Evolutionary conservation across 2,329 filamentous ascomycete species (phyloP).

Genomic region (Lithohypha guttulata): DNA sequence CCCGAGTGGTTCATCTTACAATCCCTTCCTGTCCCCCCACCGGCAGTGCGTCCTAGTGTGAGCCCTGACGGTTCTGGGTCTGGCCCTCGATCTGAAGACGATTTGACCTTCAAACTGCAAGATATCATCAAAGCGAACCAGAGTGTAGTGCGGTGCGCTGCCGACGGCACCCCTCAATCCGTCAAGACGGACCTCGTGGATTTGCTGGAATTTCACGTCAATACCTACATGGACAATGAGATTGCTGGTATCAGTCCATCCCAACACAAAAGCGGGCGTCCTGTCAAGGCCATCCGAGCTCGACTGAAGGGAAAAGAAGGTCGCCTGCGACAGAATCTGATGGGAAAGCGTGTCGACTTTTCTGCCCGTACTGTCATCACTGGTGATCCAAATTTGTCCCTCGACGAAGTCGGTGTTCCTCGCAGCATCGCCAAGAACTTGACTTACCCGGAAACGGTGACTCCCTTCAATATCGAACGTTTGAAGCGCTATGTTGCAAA

Average conservation of each 20-base stretch:
- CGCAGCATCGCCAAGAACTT: slow-evolving; percentile 83
- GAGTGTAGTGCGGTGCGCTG: slow-evolving; percentile 82
- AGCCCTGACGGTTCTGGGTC: slow-evolving; percentile 90
- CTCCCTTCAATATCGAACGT: slow-evolving; percentile 92
- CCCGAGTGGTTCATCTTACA: slow-evolving; percentile 98
- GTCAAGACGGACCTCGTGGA: slow-evolving; percentile 84
- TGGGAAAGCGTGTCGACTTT: slow-evolving; percentile 99
- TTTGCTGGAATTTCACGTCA: slow-evolving; percentile 91
- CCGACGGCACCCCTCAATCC: slow-evolving; percentile 84
- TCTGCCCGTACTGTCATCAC: slow-evolving; percentile 99
- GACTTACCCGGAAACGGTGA: slow-evolving; percentile 95
- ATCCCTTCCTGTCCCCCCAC: slow-evolving; percentile 87
- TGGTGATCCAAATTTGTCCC: slow-evolving; percentile 88
- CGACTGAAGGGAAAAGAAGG: slow-evolving; percentile 99
- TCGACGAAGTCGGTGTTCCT: slow-evolving; percentile 95
- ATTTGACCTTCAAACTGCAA: slow-evolving; percentile 97
- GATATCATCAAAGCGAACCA: slow-evolving; percentile 97
- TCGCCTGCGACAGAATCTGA: slow-evolving; percentile 92
- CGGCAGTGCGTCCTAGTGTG: slow-evolving; percentile 91
- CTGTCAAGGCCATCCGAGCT: slow-evolving; percentile 91
- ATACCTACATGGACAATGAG: slow-evolving; percentile 99
- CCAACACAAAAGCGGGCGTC: slow-evolving; percentile 90
- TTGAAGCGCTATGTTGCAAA: slow-evolving; percentile 83
- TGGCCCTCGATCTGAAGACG: slow-evolving; percentile 90
- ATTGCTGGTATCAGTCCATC: slow-evolving; percentile 92